phyloP scores from a whole-genome alignment of 805 yeast species.

The Tetrapisispora iriomotensis region DNA sequence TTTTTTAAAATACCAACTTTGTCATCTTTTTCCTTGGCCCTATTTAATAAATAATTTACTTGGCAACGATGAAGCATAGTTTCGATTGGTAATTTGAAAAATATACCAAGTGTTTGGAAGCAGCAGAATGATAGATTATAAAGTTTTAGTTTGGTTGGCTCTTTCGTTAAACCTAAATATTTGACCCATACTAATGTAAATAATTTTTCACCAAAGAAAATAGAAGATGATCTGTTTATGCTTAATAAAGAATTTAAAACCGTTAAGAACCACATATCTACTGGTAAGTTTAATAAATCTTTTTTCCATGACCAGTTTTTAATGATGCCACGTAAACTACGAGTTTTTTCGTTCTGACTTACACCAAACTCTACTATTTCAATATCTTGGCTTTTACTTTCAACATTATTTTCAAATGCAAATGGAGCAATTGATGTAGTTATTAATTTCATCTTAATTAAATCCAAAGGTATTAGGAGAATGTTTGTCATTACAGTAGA shows the following conservation, averaged over 20 bases:
- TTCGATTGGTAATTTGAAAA: constrained; percentile 77
- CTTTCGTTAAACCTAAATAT: constrained; percentile 41
- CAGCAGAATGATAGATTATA: constrained; percentile 20
- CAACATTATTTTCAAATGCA: too few relatives aligned
- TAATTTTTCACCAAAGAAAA: constrained; percentile 37
- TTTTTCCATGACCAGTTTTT: constrained; percentile 32
- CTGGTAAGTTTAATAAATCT: constrained; percentile 45
- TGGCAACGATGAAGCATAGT: constrained; percentile 80
- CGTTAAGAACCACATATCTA: constrained; percentile 55
- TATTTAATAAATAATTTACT: constrained; percentile 46
- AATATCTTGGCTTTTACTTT: constrained; percentile 13
- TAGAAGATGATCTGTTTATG: constrained; percentile 8
- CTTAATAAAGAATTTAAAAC: constrained; percentile 52
- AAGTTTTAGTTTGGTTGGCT: constrained; percentile 56
- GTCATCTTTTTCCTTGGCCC: constrained; percentile 3
- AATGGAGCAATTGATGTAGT: constrained; percentile 61
- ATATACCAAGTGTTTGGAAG: constrained; percentile 40
- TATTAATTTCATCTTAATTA: constrained; percentile 69
- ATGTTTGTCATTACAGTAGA: constrained; percentile 69
- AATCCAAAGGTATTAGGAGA: constrained; percentile 67
- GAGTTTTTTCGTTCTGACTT: constrained; percentile 7
- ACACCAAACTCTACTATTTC: neutral
- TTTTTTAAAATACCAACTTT: constrained; percentile 12
- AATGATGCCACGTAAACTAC: constrained; percentile 68
- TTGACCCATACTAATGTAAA: constrained; percentile 19